These are phyloP conservation scores for Brassica cretica DNA, from an alignment of 345 rosid genomes.

Conservation along the genomic window DNA sequence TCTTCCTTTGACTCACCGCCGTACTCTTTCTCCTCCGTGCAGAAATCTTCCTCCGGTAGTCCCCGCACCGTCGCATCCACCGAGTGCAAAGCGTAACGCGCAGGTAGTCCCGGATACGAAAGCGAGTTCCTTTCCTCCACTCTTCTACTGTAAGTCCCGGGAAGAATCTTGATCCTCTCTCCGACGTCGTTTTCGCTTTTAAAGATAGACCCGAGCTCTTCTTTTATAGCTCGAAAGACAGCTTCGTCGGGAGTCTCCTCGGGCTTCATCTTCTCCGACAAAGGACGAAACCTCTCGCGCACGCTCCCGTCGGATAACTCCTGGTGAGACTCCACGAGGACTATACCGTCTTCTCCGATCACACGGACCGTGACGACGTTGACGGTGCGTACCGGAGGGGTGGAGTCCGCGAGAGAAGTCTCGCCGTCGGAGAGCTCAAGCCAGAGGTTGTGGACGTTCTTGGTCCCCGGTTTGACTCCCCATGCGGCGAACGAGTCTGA, in stretches of 20 bases:
- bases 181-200: conserved; percentile 9
- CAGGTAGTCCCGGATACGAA: conserved; percentile 87
- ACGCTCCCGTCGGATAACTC: conserved; percentile 77
- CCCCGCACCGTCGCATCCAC: conserved; percentile 75
- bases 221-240: conserved; percentile 66
- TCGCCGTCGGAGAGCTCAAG: conserved; percentile 87
- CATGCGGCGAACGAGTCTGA: conserved; percentile 82
- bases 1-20: conserved; percentile 29
- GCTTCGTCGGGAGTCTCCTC: conserved; percentile 65
- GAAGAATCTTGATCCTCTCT: conserved; percentile 43
- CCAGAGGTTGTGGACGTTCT: conserved; percentile 96
- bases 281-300: conserved; percentile 63
- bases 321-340: conserved; percentile 78
- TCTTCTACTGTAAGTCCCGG: conserved; percentile 56
- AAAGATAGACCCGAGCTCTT: conserved; percentile 73
- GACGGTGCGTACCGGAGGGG: conserved; percentile 75
- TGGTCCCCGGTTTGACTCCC: conserved; percentile 93
- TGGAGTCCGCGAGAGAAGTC: conserved; percentile 63
- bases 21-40: conserved; percentile 73
- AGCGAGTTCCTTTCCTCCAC: conserved; percentile 72
- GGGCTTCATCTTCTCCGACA: conserved; percentile 94
- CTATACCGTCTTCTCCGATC: conserved; percentile 40
- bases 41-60: conserved; percentile 79
- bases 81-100: conserved; percentile 69
- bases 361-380: conserved; percentile 68